Base-by-base conservation (phyloP, 2,329 filamentous ascomycete genomes). In the Colletotrichum sansevieriae region DNA sequence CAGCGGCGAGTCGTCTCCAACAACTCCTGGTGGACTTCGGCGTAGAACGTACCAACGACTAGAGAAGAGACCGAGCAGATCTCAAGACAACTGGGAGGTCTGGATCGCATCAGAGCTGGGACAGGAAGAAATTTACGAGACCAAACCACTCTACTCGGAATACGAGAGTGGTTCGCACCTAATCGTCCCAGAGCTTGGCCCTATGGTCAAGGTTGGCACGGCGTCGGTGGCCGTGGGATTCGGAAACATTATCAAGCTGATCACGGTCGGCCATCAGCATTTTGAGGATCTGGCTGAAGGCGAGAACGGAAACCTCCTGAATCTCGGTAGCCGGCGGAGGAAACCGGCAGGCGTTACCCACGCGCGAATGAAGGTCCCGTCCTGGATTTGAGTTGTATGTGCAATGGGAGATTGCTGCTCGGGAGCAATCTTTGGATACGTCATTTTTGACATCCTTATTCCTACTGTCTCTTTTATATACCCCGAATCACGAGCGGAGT, bases 211-310 rank as follows among this genome's bases (percentile, higher is more conserved):
- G 60, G 80, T 93, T 1, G 92, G 92, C 12, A 84, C 86, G 55
- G 83, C 85, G 52, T 91, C 90, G 58, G 84, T 93, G 3, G 92
- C 88, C 0, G 85, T 95, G 35, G 91, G 87, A 0, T 88, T 94
- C 68, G 92, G 92, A 12, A 92, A 94, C 72, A 83, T 88, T 1
- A 84, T 94, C 74, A 94, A 94, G 78, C 81, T 94, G 58, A 85
- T 94, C 64, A 88, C 87, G 2, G 82, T 91, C 6, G 91, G 90
- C 6, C 85, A 88, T 71, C 90, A 92, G 74, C 82, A 87, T 37
- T 92, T 91, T 73, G 88, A 90, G 15, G 76, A 77, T 29, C 74
- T 73, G 22, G 79, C 74, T 55, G 73, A 75, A 3, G 73, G 62
- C 12, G 71, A 75, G 41, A 72, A 76, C 3, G 77, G 80, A 44